Evolutionary conservation across 1,284 basidiomycete genomes (phyloP), one percentile per base, ranked within the genome.

Genomic region (Boletus smithii): DNA sequence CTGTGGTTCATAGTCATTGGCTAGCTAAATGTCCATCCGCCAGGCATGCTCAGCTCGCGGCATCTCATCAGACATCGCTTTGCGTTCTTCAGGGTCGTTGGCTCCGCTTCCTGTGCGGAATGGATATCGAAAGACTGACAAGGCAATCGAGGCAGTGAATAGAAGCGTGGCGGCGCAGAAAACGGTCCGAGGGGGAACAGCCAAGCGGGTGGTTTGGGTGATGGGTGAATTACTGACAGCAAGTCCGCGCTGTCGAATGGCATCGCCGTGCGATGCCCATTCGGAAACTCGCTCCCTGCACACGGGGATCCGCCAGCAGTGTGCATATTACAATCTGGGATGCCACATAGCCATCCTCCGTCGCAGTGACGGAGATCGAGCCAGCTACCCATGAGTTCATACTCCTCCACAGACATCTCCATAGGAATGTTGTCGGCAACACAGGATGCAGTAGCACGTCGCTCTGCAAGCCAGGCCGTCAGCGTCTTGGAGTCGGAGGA

Each of bases 361-460:
- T 56, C 53, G 17, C 45, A 39, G 9, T 34, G 49, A 39, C 50
- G 44, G 20, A 58, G 45, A 53, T 72, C 62, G 16, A 69, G 65
- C 77, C 76, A 78, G 50, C 77, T 77, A 3, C 75, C 76, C 43
- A 55, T 57, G 17, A 65, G 59, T 50, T 79, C 77, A 48, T 78
- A 76, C 36, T 77, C 70, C 42, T 70, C 74, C 26, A 76, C 51
- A 17, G 67, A 67, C 62, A 75, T 69, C 33, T 60, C 56, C 36
- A 53, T 53, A 2, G 47, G 54, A 23, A 53, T 45, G 14, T 60
- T 58, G n/a, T 54, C 48, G 14, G 56, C 53, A 37, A 54, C 35
- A 30, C 62, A 49, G 31, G 50, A 47, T 20, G 54, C 55, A 41
- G 58, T 54, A 8, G 50, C 50, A 14, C 54, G 59, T 50, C 67